Evolutionary conservation across 2,329 filamentous ascomycete species (phyloP), one percentile per base, ranked within the genome.

Genomic region (Stachybotrys chlorohalonatus): DNA sequence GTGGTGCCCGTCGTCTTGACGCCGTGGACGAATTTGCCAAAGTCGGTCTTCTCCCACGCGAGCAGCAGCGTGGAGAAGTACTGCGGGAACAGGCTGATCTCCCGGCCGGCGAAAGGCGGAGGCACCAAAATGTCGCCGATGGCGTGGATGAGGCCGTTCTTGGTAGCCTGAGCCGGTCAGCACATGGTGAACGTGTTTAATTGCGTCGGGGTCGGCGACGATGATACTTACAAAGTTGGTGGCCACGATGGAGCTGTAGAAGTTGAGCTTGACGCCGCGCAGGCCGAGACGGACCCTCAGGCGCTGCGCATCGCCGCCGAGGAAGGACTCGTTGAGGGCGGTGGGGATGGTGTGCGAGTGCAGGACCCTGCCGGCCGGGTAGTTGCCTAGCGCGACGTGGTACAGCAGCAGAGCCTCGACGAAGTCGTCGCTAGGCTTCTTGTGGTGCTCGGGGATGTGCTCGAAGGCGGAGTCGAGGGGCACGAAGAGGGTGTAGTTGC

Each of bases 81-180:
- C 50, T 75, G 71, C 0, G 91, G 90, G 64, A 95, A 79, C 36
- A 92, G 83, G 9, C 81, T 77, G 49, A 83, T 69, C 54, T 72
- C 63, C 31, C 64, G 66, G 53, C 82, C 75, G 48, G 83, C 75
- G 31, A 75, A 73, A 1, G 88, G 85, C 0, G 91, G 92, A 3
- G 90, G 90, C 8, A 93, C 64, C n/a, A 96, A 78, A 54, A 94
- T 75, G 57, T 75, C 78, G 72, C 91, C 83, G 53, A 96, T 73
- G 49, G 81, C 87, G 69, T 96, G 91, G 59, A 95, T 82, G 46
- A 94, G 77, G 47, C 92, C 91, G 65, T 95, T 95, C 57, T 82
- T 86, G 47, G 84, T 86, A 8, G 46, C 15, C 57, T 82, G 85
- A 46, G 84, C 86, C 13, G 8, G 36, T 42, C 13, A 42, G 36